Evolutionary conservation across 192 early-diverging fungal genomes (phyloP).

Genomic region (Phlyctochytrium planicorne): DNA sequence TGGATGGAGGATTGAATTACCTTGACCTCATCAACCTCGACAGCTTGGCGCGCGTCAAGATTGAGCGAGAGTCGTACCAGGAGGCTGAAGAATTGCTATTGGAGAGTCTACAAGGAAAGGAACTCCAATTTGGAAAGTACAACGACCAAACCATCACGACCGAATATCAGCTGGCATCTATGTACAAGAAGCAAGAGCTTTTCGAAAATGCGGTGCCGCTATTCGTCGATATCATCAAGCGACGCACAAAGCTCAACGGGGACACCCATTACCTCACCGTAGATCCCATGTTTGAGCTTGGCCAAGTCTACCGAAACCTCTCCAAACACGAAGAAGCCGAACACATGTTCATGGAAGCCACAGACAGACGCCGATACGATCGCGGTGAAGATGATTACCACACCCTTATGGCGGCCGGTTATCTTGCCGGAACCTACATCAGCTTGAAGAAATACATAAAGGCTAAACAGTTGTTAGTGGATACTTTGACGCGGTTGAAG

Average conservation of each 20-base stretch:
- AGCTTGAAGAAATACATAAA: conserved; percentile 10
- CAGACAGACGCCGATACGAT: background rate
- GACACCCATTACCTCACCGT: no score
- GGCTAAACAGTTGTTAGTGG: conserved; percentile 11
- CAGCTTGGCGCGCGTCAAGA: no score
- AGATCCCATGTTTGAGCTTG: no score
- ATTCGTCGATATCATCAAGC: background rate
- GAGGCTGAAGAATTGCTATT: no score
- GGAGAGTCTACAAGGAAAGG: no score
- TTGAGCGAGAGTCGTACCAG: no score
- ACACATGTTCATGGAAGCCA: background rate
- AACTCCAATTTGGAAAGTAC: no score
- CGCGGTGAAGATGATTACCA: background rate
- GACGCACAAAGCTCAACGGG: no score
- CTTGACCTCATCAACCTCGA: no score
- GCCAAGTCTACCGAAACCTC: background rate
- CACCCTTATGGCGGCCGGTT: background rate
- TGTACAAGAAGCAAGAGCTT: background rate
- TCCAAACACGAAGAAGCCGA: background rate
- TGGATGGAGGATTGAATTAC: no score
- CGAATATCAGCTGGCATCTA: background rate
- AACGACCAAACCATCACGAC: no score
- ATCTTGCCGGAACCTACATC: background rate
- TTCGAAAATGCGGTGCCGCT: background rate
- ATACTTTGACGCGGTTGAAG: no score